A percentile compares a stretch with the other conserved stretches of the same genome.
Evolutionary conservation across 73 alveolate genomes (phyloP).

Genomic region (Symbiodinium natans): DNA sequence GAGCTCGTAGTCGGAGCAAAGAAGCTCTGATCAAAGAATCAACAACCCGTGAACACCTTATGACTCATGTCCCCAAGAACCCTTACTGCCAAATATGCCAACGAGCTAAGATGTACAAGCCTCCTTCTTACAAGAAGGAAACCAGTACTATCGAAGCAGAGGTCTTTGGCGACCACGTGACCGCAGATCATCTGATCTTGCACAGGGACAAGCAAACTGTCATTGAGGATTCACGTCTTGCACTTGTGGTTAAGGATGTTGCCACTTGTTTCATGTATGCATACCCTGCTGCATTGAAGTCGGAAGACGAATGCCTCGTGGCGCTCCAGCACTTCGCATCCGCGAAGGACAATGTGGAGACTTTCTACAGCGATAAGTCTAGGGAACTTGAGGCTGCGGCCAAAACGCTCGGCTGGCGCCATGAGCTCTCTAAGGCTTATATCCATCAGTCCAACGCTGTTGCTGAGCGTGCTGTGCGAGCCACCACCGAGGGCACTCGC

Average conservation of each 20-base stretch:
- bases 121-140: neutral
- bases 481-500: neutral
- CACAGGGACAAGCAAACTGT: neutral
- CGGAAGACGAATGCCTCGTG: neutral
- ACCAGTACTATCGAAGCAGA: neutral
- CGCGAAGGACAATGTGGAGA: neutral
- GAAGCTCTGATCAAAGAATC: neutral
- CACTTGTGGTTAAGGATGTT: neutral
- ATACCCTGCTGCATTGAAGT: neutral
- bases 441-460: neutral
- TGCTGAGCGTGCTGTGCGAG: neutral
- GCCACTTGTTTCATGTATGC: neutral
- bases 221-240: neutral
- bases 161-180: neutral
- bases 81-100: neutral
- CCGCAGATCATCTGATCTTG: neutral
- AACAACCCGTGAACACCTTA: neutral
- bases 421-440: neutral
- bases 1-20: too few relatives aligned
- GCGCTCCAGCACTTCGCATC: neutral
- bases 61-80: constrained; percentile 6
- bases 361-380: neutral
- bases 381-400: neutral
- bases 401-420: neutral
- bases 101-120: neutral